Base-by-base conservation (phyloP, 805 yeast genomes). In the Torulaspora microellipsoides region DNA sequence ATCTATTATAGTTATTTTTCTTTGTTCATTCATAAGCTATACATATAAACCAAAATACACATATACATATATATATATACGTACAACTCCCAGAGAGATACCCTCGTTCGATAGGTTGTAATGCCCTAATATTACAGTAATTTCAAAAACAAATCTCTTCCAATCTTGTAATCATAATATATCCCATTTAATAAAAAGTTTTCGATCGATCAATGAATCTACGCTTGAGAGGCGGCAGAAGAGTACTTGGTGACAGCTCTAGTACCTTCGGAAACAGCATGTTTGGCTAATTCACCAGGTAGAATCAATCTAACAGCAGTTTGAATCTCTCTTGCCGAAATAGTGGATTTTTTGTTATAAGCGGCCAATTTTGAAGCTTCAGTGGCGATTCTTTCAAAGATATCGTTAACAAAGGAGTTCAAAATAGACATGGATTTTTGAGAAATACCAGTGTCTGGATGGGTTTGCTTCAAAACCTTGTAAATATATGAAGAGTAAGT, bases 371-470 rank as follows among this genome's bases (percentile, higher is more conserved):
- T 88, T 56, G 95, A 88, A 63, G 96, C 95, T 77, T 88, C 95
- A 63, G 88, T 72, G 61, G 96, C 95, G 59, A 88, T 83, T 76
- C 96, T 87, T 78, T 88, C 96, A 67, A 88, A 88, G 68, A 88
- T 85, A 71, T 88, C 95, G 73, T 86, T 88, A 58, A 89, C 96
- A 62, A 89, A 89, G 29, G 95, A 88, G 84, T 89, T 89, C 93
- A 88, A 83, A 72, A 89, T 89, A 52, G 95, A 86, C 95, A 89
- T 88, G 55, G 96, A 95, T 70, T 86, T 84, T 75, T 87, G 93
- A 64, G 96, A 88, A 68, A 88, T 88, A 85, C 96, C 96, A 53
- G 96, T 88, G 72, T 88, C 96, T 69, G 96, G 96, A 75, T 88
- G 96, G 52, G 95, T 88, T 78, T 88, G 96, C 75, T 87, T 87